A percentile compares a stretch with the other conserved stretches of the same genome.
These are phyloP conservation scores for Metrosideros polymorpha DNA, from an alignment of 441 rosid species.

Conservation along the genomic window DNA sequence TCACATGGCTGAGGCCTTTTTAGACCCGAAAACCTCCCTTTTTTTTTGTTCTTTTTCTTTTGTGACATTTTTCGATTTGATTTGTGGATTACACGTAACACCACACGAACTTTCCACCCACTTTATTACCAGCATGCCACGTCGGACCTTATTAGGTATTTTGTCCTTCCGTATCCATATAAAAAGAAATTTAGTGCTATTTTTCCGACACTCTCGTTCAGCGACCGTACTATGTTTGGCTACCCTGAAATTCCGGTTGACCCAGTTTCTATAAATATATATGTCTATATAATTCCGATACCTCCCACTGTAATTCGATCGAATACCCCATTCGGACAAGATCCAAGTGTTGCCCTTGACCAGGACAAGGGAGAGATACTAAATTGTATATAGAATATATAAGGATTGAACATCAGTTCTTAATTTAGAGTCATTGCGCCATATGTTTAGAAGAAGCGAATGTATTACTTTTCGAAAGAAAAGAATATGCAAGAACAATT, in stretches of 20 bases:
- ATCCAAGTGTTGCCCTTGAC: no score
- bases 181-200: neutral
- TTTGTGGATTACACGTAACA: slow-evolving; percentile 38
- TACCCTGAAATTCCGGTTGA: neutral
- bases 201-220: neutral
- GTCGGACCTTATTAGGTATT: neutral
- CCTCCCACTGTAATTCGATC: neutral
- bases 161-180: neutral
- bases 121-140: neutral
- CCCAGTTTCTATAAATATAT: neutral
- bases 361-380: neutral
- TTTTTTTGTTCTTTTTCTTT: neutral
- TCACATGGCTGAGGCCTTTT: slow-evolving; percentile 22
- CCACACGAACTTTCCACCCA: slow-evolving; percentile 15
- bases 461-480: neutral
- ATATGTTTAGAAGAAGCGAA: neutral
- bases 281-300: neutral
- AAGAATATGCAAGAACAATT: neutral
- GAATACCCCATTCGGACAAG: neutral
- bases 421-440: neutral
- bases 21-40: neutral
- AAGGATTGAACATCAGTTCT: neutral
- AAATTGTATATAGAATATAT: neutral
- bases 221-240: neutral
- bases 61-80: slow-evolving; percentile 5